Conservation (phyloP, 225 moss, liverwort and hornwort species). For the Pleurozium schreberi region DNA sequence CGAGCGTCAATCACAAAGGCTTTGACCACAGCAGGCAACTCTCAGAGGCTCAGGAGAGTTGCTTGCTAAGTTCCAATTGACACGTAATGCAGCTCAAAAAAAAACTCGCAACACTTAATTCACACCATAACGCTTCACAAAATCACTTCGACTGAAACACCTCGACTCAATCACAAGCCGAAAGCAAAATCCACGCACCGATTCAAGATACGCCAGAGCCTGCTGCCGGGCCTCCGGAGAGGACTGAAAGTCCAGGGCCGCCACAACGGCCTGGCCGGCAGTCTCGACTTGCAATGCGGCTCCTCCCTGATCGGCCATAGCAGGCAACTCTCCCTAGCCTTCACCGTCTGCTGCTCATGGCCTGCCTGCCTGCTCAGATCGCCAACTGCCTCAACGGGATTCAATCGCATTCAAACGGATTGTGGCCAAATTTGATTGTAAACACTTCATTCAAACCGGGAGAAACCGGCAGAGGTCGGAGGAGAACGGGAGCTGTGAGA, state of each 20-base stretch:
- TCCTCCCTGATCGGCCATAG: slow-evolving; percentile 54
- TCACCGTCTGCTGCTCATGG: not conserved
- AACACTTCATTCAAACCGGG: not conserved
- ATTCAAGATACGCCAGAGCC: slow-evolving; percentile 74
- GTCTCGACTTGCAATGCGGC: slow-evolving; percentile 48
- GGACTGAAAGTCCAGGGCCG: slow-evolving; percentile 73
- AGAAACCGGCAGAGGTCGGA: not conserved
- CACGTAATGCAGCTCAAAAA: not conserved
- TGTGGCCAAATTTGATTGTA: not conserved
- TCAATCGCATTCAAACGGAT: not conserved
- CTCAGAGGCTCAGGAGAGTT: not conserved
- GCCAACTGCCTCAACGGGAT: not conserved
- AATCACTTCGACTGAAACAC: not conserved
- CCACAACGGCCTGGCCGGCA: slow-evolving; percentile 64
- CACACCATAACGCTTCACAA: not conserved
- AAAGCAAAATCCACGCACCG: slow-evolving; percentile 17
- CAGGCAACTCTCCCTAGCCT: not conserved
- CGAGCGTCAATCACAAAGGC: not conserved
- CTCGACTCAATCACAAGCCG: not conserved
- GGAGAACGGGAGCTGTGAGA: not conserved
- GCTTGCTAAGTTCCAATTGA: not conserved
- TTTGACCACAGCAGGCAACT: not conserved
- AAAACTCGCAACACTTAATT: not conserved
- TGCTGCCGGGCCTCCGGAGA: slow-evolving; percentile 53
- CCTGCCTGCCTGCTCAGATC: not conserved